Conservation (phyloP, 352 stramenopile species). For the Phytopythium ostracodes region DNA sequence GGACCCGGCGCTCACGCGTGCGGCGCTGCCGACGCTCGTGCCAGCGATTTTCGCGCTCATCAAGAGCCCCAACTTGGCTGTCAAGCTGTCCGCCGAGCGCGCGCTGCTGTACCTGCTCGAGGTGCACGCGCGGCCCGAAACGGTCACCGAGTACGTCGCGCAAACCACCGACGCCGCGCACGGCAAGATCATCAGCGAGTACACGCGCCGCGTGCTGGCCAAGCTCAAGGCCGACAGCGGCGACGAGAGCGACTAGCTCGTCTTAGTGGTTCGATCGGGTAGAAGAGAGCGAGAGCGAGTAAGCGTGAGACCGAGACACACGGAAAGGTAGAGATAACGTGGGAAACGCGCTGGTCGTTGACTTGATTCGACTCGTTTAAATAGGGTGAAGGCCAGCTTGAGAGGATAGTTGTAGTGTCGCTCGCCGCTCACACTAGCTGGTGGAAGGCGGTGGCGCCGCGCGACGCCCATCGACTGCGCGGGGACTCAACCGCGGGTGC, state of each 20-base stretch:
- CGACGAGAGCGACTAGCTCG: slow-evolving; percentile 66
- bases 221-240: slow-evolving; percentile 86
- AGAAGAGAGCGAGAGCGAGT: background rate
- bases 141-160: slow-evolving; percentile 68
- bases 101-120: slow-evolving; percentile 86
- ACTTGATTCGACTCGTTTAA: background rate
- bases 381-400: background rate
- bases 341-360: background rate
- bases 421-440: background rate
- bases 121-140: slow-evolving; percentile 76
- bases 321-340: background rate
- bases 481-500: background rate
- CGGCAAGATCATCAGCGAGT: slow-evolving; percentile 85
- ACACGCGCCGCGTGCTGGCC: slow-evolving; percentile 78
- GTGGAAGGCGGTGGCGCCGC: slow-evolving; percentile 5
- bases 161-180: slow-evolving; percentile 35
- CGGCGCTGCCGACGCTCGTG: slow-evolving; percentile 58
- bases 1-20: slow-evolving; percentile 47
- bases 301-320: background rate
- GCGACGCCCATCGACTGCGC: background rate
- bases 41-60: slow-evolving; percentile 78
- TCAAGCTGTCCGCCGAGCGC: slow-evolving; percentile 84
- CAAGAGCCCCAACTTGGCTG: slow-evolving; percentile 87
- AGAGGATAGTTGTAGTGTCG: too few species aligned
- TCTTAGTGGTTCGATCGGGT: background rate